Conservation (phyloP, 306 rosid genomes). For the Hylodesmum podocarpum region DNA sequence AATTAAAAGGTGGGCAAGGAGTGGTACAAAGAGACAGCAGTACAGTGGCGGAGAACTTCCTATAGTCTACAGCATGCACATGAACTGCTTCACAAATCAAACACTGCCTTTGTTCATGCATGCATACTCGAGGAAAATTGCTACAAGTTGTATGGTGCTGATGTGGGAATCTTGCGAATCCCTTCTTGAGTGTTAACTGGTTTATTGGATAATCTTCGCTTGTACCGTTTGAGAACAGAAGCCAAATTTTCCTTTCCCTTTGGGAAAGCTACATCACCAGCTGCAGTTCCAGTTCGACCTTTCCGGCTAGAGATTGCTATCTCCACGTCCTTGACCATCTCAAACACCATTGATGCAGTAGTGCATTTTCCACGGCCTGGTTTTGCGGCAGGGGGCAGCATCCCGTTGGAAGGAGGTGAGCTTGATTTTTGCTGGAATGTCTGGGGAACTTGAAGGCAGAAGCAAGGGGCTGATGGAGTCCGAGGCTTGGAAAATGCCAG, state of each 20-base stretch:
- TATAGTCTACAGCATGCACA: slow-evolving; percentile 35
- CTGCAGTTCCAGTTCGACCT: slow-evolving; percentile 95
- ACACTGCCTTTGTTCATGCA: slow-evolving; percentile 18
- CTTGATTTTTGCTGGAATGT: slow-evolving; percentile 63
- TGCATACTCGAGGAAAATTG: slow-evolving; percentile 9
- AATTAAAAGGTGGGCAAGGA: slow-evolving; percentile 47
- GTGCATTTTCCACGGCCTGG: slow-evolving; percentile 85
- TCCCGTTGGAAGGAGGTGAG: slow-evolving; percentile 69
- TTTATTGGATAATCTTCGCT: slow-evolving; percentile 74
- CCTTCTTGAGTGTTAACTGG: slow-evolving; percentile 48
- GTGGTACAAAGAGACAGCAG: slow-evolving; percentile 43
- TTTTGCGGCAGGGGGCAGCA: slow-evolving; percentile 82
- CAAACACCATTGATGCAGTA: slow-evolving; percentile 56
- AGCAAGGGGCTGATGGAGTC: slow-evolving; percentile 65
- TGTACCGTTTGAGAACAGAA: slow-evolving; percentile 93
- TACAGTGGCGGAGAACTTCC: background rate
- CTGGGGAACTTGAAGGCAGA: slow-evolving; percentile 78
- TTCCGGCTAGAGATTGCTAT: slow-evolving; percentile 68
- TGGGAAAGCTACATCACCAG: slow-evolving; percentile 96
- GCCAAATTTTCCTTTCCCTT: slow-evolving; percentile 88
- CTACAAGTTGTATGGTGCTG: slow-evolving; percentile 52
- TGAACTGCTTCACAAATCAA: slow-evolving; percentile 35
- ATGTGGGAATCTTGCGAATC: slow-evolving; percentile 52
- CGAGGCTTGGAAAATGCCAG: slow-evolving; percentile 86
- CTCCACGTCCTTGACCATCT: slow-evolving; percentile 86